Base-by-base conservation (phyloP, 345 rosid species). In the Aethionema arabicum region DNA sequence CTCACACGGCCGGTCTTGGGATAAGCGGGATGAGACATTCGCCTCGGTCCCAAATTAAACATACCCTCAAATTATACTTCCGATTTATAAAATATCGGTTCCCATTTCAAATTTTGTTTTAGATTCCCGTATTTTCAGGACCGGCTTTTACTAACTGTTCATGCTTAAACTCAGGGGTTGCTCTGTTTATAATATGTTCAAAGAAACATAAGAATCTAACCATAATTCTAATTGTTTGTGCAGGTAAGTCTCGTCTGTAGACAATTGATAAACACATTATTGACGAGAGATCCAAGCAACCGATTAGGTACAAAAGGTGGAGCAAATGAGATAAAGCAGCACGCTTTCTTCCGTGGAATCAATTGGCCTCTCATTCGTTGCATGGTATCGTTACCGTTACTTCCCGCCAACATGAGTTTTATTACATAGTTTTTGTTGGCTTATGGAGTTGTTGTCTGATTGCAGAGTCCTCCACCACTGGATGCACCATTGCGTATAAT, bases 361-460 rank as follows among this genome's bases (percentile, higher is more conserved):
- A 82, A 79, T 67, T 93, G 99, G 99, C 90, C 97, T 68, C 90
- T 93, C 14, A 83, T 90, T 8, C 95, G 97, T 39, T 69, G 84
- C 90, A 85, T 77, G 99, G 99, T 93, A 85, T 21, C 27, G 2
- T 21, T 21, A 21, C 27, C 27, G 27, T 21, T 21, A 21, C 27
- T 21, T 21, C 27, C 27, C 27, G 27, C 27, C 27, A 21, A 21
- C 27, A 21, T 21, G 2, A 21, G 2, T 21, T 21, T 21, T 21
- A 21, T 21, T 21, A 21, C 27, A n/a, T 35, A 7, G 15, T 12
- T 8, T 30, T 64, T 37, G 4, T 33, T 35, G 16, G 39, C 52
- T 62, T 14, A 56, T 21, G 4, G 32, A 4, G 59, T 42, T 27
- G 5, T 13, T 16, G 53, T 13, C 16, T 69, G 57, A 11, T 21